Evolutionary conservation across 345 rosid genomes (phyloP).

Genomic region (Euphorbia tirucalli): DNA sequence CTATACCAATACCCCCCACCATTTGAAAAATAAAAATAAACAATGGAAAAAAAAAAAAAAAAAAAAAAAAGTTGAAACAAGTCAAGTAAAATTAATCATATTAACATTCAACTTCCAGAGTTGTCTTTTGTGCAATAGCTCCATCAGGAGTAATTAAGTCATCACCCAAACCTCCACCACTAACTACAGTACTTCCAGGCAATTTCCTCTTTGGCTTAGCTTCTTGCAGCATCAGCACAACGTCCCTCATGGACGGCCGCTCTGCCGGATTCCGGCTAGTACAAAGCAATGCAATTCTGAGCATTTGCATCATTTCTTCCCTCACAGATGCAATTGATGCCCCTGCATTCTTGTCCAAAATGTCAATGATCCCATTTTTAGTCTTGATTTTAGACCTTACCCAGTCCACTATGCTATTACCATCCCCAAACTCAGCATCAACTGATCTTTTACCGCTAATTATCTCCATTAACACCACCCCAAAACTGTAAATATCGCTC

Average conservation of each 20-base stretch:
- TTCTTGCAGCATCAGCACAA: slow-evolving; percentile 83
- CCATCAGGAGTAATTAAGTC: slow-evolving; percentile 21
- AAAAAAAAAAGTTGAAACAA: background rate
- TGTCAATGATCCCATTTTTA: slow-evolving; percentile 52
- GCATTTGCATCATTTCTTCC: slow-evolving; percentile 90
- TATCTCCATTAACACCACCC: slow-evolving; percentile 88
- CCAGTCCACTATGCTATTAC: slow-evolving; percentile 96
- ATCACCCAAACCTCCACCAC: slow-evolving; percentile 13
- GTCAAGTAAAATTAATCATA: slow-evolving; percentile 35
- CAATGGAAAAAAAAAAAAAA: background rate
- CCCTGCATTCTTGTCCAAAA: slow-evolving; percentile 78
- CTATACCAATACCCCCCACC: slow-evolving; percentile 64
- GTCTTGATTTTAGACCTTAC: slow-evolving; percentile 69
- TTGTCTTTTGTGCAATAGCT: slow-evolving; percentile 40
- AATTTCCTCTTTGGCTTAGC: slow-evolving; percentile 86
- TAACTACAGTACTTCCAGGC: slow-evolving; percentile 27
- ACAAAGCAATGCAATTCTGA: slow-evolving; percentile 79
- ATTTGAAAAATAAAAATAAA: slow-evolving; percentile 21
- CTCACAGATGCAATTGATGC: slow-evolving; percentile 57
- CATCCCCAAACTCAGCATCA: slow-evolving; percentile 87
- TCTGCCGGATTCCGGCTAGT: slow-evolving; percentile 77
- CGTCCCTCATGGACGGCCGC: slow-evolving; percentile 98
- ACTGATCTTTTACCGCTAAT: slow-evolving; percentile 78
- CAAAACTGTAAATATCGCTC: slow-evolving; percentile 93
- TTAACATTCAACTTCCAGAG: slow-evolving; percentile 48